These are phyloP conservation scores for Silene conica DNA, from an alignment of 148 eudicot genomes.

Conservation along the genomic window DNA sequence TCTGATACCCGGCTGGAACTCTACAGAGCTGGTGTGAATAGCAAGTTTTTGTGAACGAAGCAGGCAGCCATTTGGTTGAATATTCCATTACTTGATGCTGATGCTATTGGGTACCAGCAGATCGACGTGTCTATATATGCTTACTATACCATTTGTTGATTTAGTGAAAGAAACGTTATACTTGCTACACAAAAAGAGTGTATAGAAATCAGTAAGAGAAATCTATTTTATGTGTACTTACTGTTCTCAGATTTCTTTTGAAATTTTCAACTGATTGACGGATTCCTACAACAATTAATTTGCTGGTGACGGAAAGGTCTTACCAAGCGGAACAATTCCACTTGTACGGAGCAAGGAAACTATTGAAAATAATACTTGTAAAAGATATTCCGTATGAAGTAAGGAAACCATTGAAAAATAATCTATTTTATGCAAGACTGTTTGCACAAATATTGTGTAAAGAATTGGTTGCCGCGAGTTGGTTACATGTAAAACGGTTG, in stretches of 20 bases:
- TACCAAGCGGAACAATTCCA: no score
- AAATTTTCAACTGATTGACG: not conserved
- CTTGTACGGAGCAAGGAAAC: no score
- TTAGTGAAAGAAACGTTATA: conserved; percentile 18
- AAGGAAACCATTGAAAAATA: no score
- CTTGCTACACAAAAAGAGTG: conserved; percentile 18
- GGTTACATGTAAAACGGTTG: no score
- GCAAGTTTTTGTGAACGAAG: conserved; percentile 42
- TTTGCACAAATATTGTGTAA: no score
- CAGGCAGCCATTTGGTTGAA: not conserved
- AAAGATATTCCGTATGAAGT: no score
- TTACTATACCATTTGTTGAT: conserved; percentile 22
- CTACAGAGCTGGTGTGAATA: conserved; percentile 81
- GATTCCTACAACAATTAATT: not conserved
- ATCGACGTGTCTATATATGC: conserved; percentile 17
- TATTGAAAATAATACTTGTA: no score
- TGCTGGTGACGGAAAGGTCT: no score
- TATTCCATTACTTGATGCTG: not conserved
- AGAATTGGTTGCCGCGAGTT: no score
- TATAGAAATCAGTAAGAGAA: conserved; percentile 21
- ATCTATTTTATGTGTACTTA: not conserved
- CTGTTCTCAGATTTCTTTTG: not conserved
- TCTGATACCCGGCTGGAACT: conserved; percentile 42
- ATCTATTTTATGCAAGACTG: no score
- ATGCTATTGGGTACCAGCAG: not conserved